Evolutionary conservation across 805 yeast genomes (phyloP).

Genomic region (Millerozyma miso): DNA sequence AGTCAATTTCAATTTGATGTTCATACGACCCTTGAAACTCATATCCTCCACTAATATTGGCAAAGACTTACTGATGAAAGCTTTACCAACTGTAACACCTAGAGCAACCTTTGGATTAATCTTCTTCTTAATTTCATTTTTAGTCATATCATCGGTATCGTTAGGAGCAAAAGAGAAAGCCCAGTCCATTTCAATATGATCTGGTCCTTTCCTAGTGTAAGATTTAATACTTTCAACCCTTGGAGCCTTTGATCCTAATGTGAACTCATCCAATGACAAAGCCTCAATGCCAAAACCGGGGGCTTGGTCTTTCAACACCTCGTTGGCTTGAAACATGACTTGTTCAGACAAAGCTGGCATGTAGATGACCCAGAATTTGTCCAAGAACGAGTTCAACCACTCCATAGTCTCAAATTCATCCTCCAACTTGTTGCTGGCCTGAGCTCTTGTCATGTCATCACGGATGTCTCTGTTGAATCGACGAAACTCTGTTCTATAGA

Average conservation of each 20-base stretch:
- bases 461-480: conserved; percentile 70
- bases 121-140: conserved; percentile 63
- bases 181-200: conserved; percentile 80
- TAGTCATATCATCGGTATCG: conserved; percentile 81
- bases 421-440: conserved; percentile 61
- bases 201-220: conserved; percentile 63
- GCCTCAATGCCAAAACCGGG: conserved; percentile 84
- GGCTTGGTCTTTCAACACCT: conserved; percentile 61
- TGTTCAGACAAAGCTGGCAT: conserved; percentile 82
- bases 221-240: conserved; percentile 67
- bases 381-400: conserved; percentile 74
- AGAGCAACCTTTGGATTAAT: conserved; percentile 77
- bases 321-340: conserved; percentile 68
- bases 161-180: conserved; percentile 75
- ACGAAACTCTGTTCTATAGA: conserved; percentile 68
- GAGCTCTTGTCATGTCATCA: conserved; percentile 68
- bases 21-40: conserved; percentile 68
- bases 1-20: conserved; percentile 56
- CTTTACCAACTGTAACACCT: conserved; percentile 79
- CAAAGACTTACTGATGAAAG: conserved; percentile 67
- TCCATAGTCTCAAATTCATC: conserved; percentile 68
- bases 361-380: conserved; percentile 82
- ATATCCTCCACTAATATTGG: conserved; percentile 81
- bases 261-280: conserved; percentile 68
- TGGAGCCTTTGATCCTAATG: conserved; percentile 79